A percentile compares a stretch with the other conserved stretches of the same genome.
phyloP scores from a whole-genome alignment of 805 yeast species.

The Barnettozyma salicaria region DNA sequence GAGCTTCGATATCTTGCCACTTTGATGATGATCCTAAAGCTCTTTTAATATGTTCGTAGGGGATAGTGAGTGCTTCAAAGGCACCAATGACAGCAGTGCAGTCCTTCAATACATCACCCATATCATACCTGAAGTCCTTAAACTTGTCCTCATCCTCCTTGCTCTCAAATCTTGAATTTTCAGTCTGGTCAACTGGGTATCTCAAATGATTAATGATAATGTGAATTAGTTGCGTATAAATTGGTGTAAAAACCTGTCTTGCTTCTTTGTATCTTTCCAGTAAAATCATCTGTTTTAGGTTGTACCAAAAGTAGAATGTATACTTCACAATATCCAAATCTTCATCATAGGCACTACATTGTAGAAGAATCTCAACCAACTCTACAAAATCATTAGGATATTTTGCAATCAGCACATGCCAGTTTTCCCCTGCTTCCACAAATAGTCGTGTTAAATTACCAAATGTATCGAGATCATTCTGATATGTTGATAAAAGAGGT shows the following conservation, averaged over 20 bases:
- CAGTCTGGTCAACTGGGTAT: conserved; percentile 54
- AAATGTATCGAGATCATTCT: conserved; percentile 45
- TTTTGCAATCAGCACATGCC: conserved; percentile 83
- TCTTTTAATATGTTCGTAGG: conserved; percentile 53
- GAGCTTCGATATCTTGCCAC: conserved; percentile 90
- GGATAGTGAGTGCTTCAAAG: conserved; percentile 58
- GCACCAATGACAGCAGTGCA: conserved; percentile 91
- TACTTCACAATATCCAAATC: conserved; percentile 87
- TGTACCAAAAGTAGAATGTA: conserved; percentile 90
- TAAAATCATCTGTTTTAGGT: conserved; percentile 60
- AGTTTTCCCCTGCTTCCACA: conserved; percentile 90
- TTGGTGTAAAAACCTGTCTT: conserved; percentile 42
- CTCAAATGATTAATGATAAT: conserved; percentile 63
- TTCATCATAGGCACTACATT: conserved; percentile 64
- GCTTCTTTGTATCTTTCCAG: conserved; percentile 53
- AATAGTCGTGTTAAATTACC: conserved; percentile 70
- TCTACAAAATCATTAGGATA: conserved; percentile 64
- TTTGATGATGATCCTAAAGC: conserved; percentile 28
- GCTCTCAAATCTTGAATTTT: conserved; percentile 47
- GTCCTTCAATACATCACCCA: conserved; percentile 96
- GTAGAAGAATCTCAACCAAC: conserved; percentile 65
- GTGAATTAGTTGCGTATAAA: conserved; percentile 52
- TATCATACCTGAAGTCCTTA: conserved; percentile 87
- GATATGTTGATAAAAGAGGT: conserved; percentile 38
- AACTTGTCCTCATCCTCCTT: conserved; percentile 91